phyloP scores from a whole-genome alignment of 176 grass and related monocot genomes.

The Chloris gayana region DNA sequence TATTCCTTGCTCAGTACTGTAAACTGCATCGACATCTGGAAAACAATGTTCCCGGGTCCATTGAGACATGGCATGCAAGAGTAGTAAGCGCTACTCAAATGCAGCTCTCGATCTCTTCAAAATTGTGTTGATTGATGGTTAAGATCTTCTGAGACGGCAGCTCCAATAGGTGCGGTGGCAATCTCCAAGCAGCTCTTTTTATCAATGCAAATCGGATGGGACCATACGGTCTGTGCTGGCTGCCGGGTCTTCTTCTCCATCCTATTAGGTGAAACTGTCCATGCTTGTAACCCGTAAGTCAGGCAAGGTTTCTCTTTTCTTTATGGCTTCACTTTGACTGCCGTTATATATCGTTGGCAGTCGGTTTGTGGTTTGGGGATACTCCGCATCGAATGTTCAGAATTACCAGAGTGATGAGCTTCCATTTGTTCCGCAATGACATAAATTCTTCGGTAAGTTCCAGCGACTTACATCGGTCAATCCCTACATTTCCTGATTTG shows the following conservation, averaged over 20 bases:
- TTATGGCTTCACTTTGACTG: conserved; percentile 45
- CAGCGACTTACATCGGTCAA: not conserved
- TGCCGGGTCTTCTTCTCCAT: conserved; percentile 31
- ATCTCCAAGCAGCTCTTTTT: conserved; percentile 43
- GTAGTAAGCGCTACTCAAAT: conserved; percentile 3
- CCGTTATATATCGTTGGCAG: conserved; percentile 29
- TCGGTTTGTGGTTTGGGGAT: not conserved
- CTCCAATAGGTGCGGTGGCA: conserved; percentile 24
- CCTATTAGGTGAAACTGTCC: conserved; percentile 49
- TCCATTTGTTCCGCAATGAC: conserved; percentile 5
- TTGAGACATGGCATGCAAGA: not conserved
- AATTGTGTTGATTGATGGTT: conserved; percentile 22
- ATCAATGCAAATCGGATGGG: conserved; percentile 34
- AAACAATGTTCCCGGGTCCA: conserved; percentile 32
- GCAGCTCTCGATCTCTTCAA: not conserved
- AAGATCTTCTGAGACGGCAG: conserved; percentile 12
- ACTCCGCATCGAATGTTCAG: not conserved
- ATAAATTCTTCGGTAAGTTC: not conserved
- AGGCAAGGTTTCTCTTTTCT: conserved; percentile 33
- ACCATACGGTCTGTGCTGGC: conserved; percentile 41
- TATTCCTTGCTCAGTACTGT: conserved; percentile 39
- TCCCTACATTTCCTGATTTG: not conserved
- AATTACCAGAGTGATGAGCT: not conserved
- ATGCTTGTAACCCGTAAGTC: conserved; percentile 40
- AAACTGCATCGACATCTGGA: conserved; percentile 2